These are phyloP conservation scores for Colletotrichum acutatum DNA, from an alignment of 2,329 filamentous ascomycete species.

Conservation along the genomic window DNA sequence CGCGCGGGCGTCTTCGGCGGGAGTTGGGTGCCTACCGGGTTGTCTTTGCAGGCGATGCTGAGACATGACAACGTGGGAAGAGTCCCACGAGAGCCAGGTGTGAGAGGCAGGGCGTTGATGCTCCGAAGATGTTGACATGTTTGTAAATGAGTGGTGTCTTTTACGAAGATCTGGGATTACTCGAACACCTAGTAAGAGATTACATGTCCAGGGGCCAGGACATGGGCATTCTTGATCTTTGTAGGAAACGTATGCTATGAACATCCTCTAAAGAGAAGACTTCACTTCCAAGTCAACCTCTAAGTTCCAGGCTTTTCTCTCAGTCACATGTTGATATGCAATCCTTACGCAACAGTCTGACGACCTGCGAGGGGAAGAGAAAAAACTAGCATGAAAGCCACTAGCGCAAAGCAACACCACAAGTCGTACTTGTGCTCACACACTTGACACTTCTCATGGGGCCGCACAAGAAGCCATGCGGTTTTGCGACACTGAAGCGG, in stretches of 20 bases:
- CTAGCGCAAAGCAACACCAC: background rate
- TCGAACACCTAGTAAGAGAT: too few species aligned
- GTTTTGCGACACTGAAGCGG: background rate
- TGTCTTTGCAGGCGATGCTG: background rate
- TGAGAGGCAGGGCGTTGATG: background rate
- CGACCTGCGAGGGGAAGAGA: background rate
- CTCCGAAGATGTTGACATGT: background rate
- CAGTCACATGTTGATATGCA: background rate
- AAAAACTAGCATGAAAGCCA: background rate
- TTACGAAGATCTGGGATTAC: background rate
- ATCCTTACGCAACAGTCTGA: background rate
- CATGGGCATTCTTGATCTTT: too few species aligned
- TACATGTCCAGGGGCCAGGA: too few species aligned
- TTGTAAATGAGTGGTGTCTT: background rate
- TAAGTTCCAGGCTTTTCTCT: background rate
- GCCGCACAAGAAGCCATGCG: conserved; percentile 4
- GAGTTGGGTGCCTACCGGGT: background rate
- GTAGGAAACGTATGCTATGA: too few species aligned
- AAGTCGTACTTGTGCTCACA: background rate
- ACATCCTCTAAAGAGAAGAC: background rate
- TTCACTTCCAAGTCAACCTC: background rate
- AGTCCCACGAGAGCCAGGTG: background rate
- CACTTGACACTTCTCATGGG: background rate
- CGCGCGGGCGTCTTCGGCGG: background rate
- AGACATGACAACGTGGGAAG: background rate